Base-by-base conservation (phyloP, 2,329 filamentous ascomycete genomes). In the Sporothrix mexicana region DNA sequence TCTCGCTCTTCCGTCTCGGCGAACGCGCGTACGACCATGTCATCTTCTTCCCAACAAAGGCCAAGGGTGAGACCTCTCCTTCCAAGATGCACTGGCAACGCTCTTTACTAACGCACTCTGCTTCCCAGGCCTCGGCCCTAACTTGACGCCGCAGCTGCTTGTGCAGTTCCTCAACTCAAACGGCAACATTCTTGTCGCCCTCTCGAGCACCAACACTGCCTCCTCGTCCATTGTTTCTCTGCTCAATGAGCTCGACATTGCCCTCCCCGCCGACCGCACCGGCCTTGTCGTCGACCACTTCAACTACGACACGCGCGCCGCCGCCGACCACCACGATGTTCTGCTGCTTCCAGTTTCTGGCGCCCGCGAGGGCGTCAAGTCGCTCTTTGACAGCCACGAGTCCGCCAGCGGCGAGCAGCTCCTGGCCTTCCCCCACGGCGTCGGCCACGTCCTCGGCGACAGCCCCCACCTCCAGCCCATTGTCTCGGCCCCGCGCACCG, bases 201-300 rank as follows among this genome's bases (percentile, higher is more conserved):
- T 98, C 75, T 94, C 94, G 47, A 90, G 93, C 76, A 88, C 88
- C 72, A 84, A 88, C 67, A 83, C 91, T 17, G 91, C 92, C 2
- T 90, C 95, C 15, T 90, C 88, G 71, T 90, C 93, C 66, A 84
- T 98, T 77, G 90, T 90, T 76, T 92, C 92, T 57, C 87, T 97
- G 72, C 92, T 98, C 69, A 85, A 93, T 78, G 94, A 98, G 83
- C 87, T 98, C 81, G 95, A 98, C 80, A 92, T 99, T 79, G 86
- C 91, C 77, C 88, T 98, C n/a, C 93, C 96, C 53, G 84, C 89
- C 49, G 95, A 97, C 82, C 93, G 95, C 79, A 93, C 92, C 72
- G 91, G 93, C 73, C 85, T 95, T 73, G 92, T 97, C 6, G 91
- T 98, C 74, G 96, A 98, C 83, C 96, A 99, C 85, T 98, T 98